Evolutionary conservation across 306 rosid species (phyloP).

Genomic region (Castanea mollissima): DNA sequence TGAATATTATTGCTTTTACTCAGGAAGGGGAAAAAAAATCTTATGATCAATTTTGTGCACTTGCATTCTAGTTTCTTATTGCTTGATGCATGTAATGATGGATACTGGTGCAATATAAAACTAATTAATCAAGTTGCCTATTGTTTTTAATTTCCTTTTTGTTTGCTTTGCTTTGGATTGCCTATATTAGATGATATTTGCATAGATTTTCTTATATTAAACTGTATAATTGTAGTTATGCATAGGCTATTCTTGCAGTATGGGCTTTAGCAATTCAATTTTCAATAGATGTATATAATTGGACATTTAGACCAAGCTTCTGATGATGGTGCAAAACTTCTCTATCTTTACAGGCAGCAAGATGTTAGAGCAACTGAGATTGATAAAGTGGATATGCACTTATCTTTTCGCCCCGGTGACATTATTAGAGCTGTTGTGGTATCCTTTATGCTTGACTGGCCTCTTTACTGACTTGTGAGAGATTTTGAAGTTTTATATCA

Average conservation of each 20-base stretch:
- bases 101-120: background rate
- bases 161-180: background rate
- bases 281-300: background rate
- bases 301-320: background rate
- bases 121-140: background rate
- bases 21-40: too few relatives aligned
- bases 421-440: conserved; percentile 80
- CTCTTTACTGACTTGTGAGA: background rate
- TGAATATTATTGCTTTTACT: too few relatives aligned
- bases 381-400: conserved; percentile 91
- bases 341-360: conserved; percentile 66
- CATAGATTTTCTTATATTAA: background rate
- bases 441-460: conserved; percentile 33
- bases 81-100: background rate
- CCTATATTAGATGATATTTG: background rate
- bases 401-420: conserved; percentile 73
- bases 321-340: conserved; percentile 1
- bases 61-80: background rate
- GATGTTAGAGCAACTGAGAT: conserved; percentile 96
- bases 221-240: background rate
- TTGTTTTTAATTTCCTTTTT: background rate
- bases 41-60: background rate
- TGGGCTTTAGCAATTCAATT: background rate
- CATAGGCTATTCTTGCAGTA: background rate
- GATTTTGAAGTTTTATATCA: background rate